Base-by-base conservation (phyloP, 2,329 filamentous ascomycete genomes). In the Dryadomyces quercus-mongolicae region DNA sequence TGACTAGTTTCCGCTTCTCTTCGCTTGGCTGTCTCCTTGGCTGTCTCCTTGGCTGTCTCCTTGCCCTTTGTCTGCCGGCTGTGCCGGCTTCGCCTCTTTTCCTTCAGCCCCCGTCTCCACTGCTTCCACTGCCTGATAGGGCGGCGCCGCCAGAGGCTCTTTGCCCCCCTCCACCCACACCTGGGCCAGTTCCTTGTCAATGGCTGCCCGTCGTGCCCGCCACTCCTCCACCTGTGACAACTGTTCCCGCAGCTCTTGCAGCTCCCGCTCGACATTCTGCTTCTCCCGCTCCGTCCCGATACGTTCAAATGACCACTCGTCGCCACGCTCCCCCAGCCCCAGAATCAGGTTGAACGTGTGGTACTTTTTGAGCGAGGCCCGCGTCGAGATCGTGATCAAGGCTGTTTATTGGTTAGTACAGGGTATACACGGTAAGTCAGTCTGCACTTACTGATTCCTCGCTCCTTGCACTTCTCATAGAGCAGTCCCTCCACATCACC, bases 221-320 rank as follows among this genome's bases (percentile, higher is more conserved):
- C 89, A 94, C 62, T 83, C 78, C 53, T 92, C 86, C 0, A 97
- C 92, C 68, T 88, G 84, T 12, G 81, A 77, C 8, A 98, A 72
- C 22, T 86, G 78, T 66, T 92, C 88, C 34, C 85, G 81, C 46
- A 98, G 75, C 60, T 96, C 89, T 51, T 86, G 80, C 16, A 97
- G 74, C 68, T 98, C 93, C 66, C 88, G 88, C 71, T 96, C 91
- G 8, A 96, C 90, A 21, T 88, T 86, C 67, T 91, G 83, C 72
- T 96, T 95, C 73, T 98, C 93, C 56, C 86, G 81, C 65, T 90
- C 88, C 0, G 91, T 96, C 55, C 93, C 93, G 61, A 98, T 97
- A 55, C 88, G 82, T 67, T 96, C 87, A 67, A 95, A 87, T 60
- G 92, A 85, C 89, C 93, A 97, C 63, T 86, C 86, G 54, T 88